Conservation (phyloP, 2,329 filamentous ascomycete species). For the Alternaria novae-zelandiae region DNA sequence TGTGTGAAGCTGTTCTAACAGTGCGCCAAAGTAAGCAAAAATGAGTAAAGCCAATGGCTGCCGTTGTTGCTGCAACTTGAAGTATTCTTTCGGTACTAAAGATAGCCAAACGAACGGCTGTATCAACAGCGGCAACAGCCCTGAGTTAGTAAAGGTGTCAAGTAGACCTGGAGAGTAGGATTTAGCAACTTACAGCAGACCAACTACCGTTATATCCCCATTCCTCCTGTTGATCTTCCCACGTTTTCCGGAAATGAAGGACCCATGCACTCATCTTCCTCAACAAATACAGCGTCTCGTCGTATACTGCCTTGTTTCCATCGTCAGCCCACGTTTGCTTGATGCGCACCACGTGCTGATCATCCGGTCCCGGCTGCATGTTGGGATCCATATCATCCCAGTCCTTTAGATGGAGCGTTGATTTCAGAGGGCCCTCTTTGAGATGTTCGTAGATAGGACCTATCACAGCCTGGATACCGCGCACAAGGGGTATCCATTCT, state of each 20-base stretch:
- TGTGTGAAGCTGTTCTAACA: constrained; percentile 12
- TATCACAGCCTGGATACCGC: constrained; percentile 18
- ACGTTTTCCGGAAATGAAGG: constrained; percentile 8
- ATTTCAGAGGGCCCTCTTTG: constrained; percentile 15
- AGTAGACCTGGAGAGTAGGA: background rate
- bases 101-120: constrained; percentile 28
- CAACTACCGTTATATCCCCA: constrained; percentile 19
- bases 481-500: constrained; percentile 28
- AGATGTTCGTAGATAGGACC: constrained; percentile 12
- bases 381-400: constrained; percentile 20
- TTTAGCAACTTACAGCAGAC: constrained; percentile 3
- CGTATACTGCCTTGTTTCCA: constrained; percentile 12
- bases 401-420: constrained; percentile 16
- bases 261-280: constrained; percentile 19
- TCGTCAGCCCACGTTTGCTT: constrained; percentile 13
- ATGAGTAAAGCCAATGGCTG: constrained; percentile 25
- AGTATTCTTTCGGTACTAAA: constrained; percentile 14
- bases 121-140: background rate
- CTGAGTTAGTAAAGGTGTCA: background rate
- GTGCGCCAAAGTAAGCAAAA: constrained; percentile 26
- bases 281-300: constrained; percentile 13
- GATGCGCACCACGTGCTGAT: constrained; percentile 11
- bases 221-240: background rate
- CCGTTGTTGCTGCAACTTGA: constrained; percentile 22
- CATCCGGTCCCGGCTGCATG: background rate